Percentiles rank a stretch among this genome's conserved stretches.
Evolutionary conservation across 2,329 filamentous ascomycete genomes (phyloP).

Genomic region (Cladophialophora carrionii): DNA sequence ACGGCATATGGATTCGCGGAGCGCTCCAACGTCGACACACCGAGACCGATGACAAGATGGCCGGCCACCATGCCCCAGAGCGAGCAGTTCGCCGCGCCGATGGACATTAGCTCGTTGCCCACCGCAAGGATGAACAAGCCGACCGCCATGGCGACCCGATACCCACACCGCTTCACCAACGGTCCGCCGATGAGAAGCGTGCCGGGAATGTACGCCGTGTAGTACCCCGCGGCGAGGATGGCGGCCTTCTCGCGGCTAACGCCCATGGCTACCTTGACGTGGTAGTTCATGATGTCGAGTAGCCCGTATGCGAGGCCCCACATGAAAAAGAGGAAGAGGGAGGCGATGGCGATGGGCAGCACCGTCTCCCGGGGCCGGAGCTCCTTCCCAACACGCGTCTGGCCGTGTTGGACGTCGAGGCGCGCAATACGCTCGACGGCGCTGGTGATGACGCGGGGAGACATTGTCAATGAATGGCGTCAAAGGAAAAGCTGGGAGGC

Average conservation of each 20-base stretch:
- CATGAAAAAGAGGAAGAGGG: conserved; percentile 51
- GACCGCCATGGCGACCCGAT: conserved; percentile 74
- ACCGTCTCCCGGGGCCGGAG: conserved; percentile 26
- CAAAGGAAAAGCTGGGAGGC: not conserved
- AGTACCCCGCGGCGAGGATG: conserved; percentile 36
- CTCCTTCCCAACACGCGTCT: conserved; percentile 7
- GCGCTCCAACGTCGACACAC: conserved; percentile 73
- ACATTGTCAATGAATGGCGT: not conserved
- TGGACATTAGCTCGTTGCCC: conserved; percentile 65
- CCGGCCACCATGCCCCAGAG: conserved; percentile 34
- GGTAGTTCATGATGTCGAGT: conserved; percentile 52
- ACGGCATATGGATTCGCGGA: conserved; percentile 76
- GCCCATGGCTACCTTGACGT: conserved; percentile 37
- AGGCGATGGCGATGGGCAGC: conserved; percentile 31
- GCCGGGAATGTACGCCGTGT: conserved; percentile 34
- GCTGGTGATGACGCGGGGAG: conserved; percentile 57
- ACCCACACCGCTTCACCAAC: conserved; percentile 34
- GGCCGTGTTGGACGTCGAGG: conserved; percentile 34
- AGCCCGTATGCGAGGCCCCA: conserved; percentile 59
- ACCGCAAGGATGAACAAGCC: conserved; percentile 72
- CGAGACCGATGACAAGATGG: conserved; percentile 75
- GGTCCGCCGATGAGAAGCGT: conserved; percentile 36
- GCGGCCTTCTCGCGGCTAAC: conserved; percentile 34
- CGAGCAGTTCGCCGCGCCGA: conserved; percentile 30
- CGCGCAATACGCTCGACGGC: conserved; percentile 50